A percentile compares a stretch with the other conserved stretches of the same genome.
Evolutionary conservation across 225 moss, liverwort and hornwort genomes (phyloP).

Genomic region (Pseudisothecium myosuroides): DNA sequence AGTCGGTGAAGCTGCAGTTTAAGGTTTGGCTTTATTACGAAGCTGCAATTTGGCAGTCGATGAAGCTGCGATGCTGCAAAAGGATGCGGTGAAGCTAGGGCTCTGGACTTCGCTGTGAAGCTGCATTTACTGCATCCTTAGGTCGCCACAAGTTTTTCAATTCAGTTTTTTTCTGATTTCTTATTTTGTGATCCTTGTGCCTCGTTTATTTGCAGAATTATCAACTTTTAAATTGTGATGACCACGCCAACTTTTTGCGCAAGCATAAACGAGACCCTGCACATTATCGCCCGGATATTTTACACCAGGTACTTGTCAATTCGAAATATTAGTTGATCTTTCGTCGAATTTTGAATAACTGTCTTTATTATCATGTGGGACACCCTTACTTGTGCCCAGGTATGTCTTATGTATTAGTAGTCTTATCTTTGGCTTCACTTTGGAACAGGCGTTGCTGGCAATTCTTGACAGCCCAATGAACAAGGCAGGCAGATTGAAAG

Average conservation of each 20-base stretch:
- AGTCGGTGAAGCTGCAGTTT: not conserved
- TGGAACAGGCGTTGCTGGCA: slow-evolving; percentile 71
- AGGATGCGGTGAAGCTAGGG: not conserved
- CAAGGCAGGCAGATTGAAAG: slow-evolving; percentile 88
- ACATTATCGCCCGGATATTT: slow-evolving; percentile 71
- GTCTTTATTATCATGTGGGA: not conserved
- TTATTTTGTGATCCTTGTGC: not conserved
- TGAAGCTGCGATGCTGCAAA: not conserved
- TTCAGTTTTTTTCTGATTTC: not conserved
- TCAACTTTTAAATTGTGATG: slow-evolving; percentile 87
- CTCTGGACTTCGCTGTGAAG: not conserved
- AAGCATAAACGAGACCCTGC: slow-evolving; percentile 95
- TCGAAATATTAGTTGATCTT: not conserved
- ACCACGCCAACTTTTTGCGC: slow-evolving; percentile 80
- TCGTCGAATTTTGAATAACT: not conserved
- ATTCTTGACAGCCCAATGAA: slow-evolving; percentile 90
- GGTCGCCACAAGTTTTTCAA: not conserved
- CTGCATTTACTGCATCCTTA: not conserved
- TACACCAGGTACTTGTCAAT: slow-evolving; percentile 53
- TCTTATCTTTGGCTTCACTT: not conserved
- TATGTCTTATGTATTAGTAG: not conserved
- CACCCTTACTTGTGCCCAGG: not conserved
- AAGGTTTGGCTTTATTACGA: not conserved
- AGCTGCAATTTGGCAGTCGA: not conserved
- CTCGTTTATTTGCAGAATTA: slow-evolving; percentile 42